Percentiles rank a stretch among this genome's conserved stretches.
Evolutionary conservation across 2,329 filamentous ascomycete species (phyloP).

Genomic region (Lecanicillium sp.): DNA sequence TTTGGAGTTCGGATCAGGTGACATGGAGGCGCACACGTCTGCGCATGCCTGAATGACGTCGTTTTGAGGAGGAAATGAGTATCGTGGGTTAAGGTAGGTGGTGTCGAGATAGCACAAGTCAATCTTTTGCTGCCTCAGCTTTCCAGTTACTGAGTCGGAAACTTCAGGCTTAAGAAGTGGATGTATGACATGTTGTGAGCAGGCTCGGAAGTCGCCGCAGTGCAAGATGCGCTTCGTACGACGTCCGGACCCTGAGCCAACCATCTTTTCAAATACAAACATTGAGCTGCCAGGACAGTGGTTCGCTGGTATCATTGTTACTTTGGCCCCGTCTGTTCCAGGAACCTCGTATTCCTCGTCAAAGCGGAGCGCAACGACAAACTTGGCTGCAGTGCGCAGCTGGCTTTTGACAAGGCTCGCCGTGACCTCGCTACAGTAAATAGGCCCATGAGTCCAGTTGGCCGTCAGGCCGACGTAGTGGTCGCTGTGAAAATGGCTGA

Average conservation of each 20-base stretch:
- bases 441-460: constrained; percentile 86
- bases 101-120: constrained; percentile 97
- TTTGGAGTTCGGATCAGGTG: constrained; percentile 49
- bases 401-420: constrained; percentile 84
- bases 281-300: constrained; percentile 94
- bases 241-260: constrained; percentile 51
- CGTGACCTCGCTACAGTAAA: constrained; percentile 92
- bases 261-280: constrained; percentile 80
- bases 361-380: constrained; percentile 78
- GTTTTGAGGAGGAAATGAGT: constrained; percentile 83
- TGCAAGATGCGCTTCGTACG: constrained; percentile 77
- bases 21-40: constrained; percentile 74
- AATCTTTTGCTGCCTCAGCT: constrained; percentile 72
- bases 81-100: constrained; percentile 92
- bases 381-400: constrained; percentile 77
- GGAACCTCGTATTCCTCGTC: constrained; percentile 73
- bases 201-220: constrained; percentile 93
- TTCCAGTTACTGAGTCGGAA: constrained; percentile 62
- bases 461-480: constrained; percentile 89
- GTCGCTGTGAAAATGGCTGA: constrained; percentile 97
- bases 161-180: constrained; percentile 71
- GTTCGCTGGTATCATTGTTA: constrained; percentile 94
- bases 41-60: constrained; percentile 84
- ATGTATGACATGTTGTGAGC: constrained; percentile 74
- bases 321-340: constrained; percentile 70